Evolutionary conservation across 192 early-diverging fungal genomes (phyloP).

Genomic region (Coemansia sp.): DNA sequence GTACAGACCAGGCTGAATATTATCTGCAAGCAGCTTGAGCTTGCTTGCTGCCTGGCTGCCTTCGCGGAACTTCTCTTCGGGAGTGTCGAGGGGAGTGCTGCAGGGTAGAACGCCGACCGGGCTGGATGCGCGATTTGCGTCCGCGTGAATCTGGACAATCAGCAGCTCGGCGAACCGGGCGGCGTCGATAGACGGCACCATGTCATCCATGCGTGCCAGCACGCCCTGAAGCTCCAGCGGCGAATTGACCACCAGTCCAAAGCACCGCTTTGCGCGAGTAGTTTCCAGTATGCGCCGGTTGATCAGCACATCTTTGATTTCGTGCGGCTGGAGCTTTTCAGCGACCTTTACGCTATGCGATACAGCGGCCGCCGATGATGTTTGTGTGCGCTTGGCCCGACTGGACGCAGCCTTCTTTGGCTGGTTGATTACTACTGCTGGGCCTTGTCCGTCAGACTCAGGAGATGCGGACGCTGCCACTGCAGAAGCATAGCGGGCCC

Average conservation of each 20-base stretch:
- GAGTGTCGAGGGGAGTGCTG: neutral
- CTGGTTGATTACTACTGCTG: neutral
- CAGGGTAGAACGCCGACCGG: neutral
- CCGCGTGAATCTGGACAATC: slow-evolving; percentile 9
- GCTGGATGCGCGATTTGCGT: slow-evolving; percentile 3
- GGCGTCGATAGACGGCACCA: slow-evolving; percentile 13
- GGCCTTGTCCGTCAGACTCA: neutral
- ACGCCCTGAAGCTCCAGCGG: slow-evolving; percentile 10
- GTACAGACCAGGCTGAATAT: slow-evolving; percentile 19
- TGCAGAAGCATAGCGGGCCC: neutral
- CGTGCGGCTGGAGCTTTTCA: slow-evolving; percentile 4
- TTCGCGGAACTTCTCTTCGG: slow-evolving; percentile 4
- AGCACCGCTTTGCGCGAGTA: slow-evolving; percentile 12
- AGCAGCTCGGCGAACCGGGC: slow-evolving; percentile 16
- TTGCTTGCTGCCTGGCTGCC: slow-evolving; percentile 2
- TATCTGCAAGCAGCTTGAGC: neutral
- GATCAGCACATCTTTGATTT: slow-evolving; percentile 1
- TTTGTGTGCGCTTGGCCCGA: neutral
- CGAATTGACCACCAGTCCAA: slow-evolving; percentile 3
- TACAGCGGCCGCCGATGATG: neutral
- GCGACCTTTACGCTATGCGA: neutral
- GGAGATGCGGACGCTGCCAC: neutral
- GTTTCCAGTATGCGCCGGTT: slow-evolving; percentile 13
- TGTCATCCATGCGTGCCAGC: slow-evolving; percentile 9
- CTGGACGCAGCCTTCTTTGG: slow-evolving; percentile 1